phyloP scores from a whole-genome alignment of 2,329 filamentous ascomycete species.

The Passalora sequoiae region DNA sequence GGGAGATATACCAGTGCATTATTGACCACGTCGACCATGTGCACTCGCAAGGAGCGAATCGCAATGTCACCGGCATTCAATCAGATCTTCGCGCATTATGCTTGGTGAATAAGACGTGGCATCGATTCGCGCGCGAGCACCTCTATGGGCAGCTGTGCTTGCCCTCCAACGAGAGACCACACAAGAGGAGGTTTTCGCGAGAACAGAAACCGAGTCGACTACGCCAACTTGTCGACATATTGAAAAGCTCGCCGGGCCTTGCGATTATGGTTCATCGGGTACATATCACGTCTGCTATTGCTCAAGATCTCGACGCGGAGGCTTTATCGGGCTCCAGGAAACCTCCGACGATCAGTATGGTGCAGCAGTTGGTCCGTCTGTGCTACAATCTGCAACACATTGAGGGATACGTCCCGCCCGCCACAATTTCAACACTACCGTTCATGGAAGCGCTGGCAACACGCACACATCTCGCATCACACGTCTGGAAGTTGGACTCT shows the following conservation, averaged over 20 bases:
- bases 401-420: conserved; percentile 48
- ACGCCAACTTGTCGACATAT: conserved; percentile 50
- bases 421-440: conserved; percentile 12
- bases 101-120: conserved; percentile 54
- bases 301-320: conserved; percentile 32
- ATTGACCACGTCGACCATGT: conserved; percentile 46
- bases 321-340: conserved; percentile 30
- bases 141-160: conserved; percentile 42
- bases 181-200: conserved; percentile 40
- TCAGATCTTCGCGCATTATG: conserved; percentile 51
- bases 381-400: conserved; percentile 55
- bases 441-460: conserved; percentile 50
- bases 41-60: conserved; percentile 34
- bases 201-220: conserved; percentile 44
- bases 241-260: conserved; percentile 48
- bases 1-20: conserved; percentile 53
- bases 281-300: conserved; percentile 48
- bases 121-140: conserved; percentile 46
- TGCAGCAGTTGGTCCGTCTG: conserved; percentile 55
- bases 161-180: conserved; percentile 33
- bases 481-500: conserved; percentile 49
- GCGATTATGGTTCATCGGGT: conserved; percentile 51
- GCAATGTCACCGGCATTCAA: conserved; percentile 52
- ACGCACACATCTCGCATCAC: conserved; percentile 49
- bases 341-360: conserved; percentile 41